Base-by-base conservation (phyloP, 2,329 filamentous ascomycete genomes). In the Scytalidium sp. region DNA sequence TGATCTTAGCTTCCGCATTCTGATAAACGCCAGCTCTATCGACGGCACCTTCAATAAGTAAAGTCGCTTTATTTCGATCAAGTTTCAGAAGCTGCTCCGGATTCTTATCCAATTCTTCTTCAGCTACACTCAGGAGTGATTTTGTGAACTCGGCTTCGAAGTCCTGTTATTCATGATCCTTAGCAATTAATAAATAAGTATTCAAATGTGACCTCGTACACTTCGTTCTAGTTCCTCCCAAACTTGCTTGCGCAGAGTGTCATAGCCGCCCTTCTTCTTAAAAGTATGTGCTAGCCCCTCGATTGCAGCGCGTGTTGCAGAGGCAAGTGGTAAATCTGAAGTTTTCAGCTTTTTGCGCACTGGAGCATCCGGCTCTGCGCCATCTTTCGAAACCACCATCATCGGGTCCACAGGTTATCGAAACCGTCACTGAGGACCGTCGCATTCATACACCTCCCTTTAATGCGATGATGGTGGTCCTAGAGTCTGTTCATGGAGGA, bases 231-330 rank as follows among this genome's bases (percentile, higher is more conserved):
- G 89, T 50, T 88, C 84, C 42, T 87, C 81, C 80, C 88, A 90
- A 10, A 89, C 78, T 60, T 88, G 80, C 64, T 90, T 92, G 53
- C 88, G 83, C 55, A 92, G 80, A 13, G 79, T 74, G 68, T 94
- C 89, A 63, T 92, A 94, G 50, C 87, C 87, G 53, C 89, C 89
- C 68, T 90, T 90, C 71, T 92, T 93, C 70, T 92, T 92, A 72
- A 92, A 93, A 10, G 80, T 85, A 63, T 89, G 85, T n/a, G 88
- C 81, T 19, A 93, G 78, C 15, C 78, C 80, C 59, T 92, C 88
- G 50, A 93, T 90, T 1, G 85, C 84, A 1, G 80, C 79, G 56
- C 87, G 79, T 46, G 89, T 88, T n/a, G 83, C 79, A 3, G 85
- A 86, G 4, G 87, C 80, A 19, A 92, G 71, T 2, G 88, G 88